phyloP scores from a whole-genome alignment of 208 protist genomes.

The Hexamita inflata region DNA sequence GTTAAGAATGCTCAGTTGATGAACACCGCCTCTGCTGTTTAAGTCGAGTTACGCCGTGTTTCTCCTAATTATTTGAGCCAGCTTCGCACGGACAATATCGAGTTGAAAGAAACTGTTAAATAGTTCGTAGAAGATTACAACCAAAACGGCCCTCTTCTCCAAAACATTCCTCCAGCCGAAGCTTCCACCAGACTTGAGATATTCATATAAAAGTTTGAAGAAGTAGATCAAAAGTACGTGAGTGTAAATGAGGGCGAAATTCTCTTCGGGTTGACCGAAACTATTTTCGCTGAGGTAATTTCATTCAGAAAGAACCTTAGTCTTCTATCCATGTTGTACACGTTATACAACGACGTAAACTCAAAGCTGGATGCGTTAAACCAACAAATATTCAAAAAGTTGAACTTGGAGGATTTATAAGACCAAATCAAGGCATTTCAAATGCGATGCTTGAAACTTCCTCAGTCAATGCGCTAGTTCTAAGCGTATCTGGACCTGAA shows the following conservation, averaged over 20 bases:
- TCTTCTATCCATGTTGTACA: slow-evolving; percentile 74
- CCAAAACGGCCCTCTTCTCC: slow-evolving; percentile 74
- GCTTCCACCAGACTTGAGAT: slow-evolving; percentile 76
- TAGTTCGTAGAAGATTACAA: slow-evolving; percentile 79
- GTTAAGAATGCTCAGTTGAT: slow-evolving; percentile 68
- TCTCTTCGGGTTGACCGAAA: slow-evolving; percentile 72
- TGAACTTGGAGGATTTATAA: slow-evolving; percentile 72
- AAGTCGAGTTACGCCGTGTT: slow-evolving; percentile 67
- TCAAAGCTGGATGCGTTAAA: slow-evolving; percentile 71
- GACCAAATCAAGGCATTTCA: slow-evolving; percentile 67
- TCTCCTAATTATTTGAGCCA: slow-evolving; percentile 70
- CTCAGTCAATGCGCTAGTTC: slow-evolving; percentile 70
- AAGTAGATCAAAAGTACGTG: slow-evolving; percentile 73
- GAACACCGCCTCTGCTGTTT: slow-evolving; percentile 56
- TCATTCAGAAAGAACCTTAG: slow-evolving; percentile 72
- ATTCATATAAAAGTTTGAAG: slow-evolving; percentile 74
- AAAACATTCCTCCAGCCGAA: slow-evolving; percentile 67
- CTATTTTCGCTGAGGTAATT: slow-evolving; percentile 73
- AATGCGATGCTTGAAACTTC: slow-evolving; percentile 63
- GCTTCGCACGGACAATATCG: slow-evolving; percentile 70
- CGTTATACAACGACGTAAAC: slow-evolving; percentile 73
- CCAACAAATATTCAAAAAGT: slow-evolving; percentile 72
- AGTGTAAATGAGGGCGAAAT: slow-evolving; percentile 73
- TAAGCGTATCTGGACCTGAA: slow-evolving; percentile 75
- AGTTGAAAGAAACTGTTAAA: slow-evolving; percentile 68